These are phyloP conservation scores for Coniochaeta sp. DNA, from an alignment of 2,329 filamentous ascomycete genomes.

Conservation along the genomic window DNA sequence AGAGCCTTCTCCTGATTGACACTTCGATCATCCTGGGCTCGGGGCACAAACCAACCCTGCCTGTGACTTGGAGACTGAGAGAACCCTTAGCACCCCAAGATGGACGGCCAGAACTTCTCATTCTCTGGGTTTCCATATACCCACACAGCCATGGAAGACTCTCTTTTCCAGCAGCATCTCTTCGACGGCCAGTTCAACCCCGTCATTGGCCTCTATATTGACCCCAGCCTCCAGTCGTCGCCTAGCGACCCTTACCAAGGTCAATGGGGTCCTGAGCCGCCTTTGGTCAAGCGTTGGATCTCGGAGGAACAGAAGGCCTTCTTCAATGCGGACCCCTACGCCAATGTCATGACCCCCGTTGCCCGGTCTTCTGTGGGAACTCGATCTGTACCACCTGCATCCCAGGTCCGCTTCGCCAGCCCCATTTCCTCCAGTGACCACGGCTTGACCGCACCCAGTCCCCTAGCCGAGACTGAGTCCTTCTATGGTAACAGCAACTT, in stretches of 20 bases:
- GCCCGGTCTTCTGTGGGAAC: conserved; percentile 8
- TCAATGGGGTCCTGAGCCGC: neutral
- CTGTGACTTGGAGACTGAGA: neutral
- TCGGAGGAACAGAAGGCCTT: conserved; percentile 19
- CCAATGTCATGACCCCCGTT: conserved; percentile 7
- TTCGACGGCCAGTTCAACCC: neutral
- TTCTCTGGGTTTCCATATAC: neutral
- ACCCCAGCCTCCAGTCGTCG: neutral
- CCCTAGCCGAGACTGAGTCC: conserved; percentile 31
- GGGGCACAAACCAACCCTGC: neutral
- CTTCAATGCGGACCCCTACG: conserved; percentile 15
- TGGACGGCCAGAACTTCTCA: neutral
- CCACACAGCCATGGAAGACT: neutral
- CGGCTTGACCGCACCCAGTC: conserved; percentile 27
- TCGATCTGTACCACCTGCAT: conserved; percentile 9
- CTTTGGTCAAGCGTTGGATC: conserved; percentile 24
- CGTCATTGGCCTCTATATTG: neutral
- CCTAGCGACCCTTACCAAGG: neutral
- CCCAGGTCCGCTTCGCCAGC: conserved; percentile 23
- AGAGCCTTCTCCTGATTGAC: neutral
- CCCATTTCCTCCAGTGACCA: conserved; percentile 29
- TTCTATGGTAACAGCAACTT: conserved; percentile 22
- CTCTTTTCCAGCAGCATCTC: neutral
- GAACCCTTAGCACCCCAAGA: neutral
- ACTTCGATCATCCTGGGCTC: neutral